phyloP scores from a whole-genome alignment of 495 filamentous ascomycete species.

The Hypoxylon lienhwacheense region DNA sequence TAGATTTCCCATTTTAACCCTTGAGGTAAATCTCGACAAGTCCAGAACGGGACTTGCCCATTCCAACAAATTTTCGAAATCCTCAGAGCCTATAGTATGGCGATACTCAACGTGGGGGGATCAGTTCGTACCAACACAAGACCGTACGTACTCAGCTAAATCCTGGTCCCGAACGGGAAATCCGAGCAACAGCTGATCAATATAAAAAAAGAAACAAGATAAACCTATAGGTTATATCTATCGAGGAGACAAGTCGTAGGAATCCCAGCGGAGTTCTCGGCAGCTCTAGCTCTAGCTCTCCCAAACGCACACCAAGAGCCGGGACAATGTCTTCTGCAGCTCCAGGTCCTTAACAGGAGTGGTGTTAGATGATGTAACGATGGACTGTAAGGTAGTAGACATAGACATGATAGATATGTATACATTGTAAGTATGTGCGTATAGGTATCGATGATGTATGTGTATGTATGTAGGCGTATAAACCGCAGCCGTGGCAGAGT shows the following conservation, averaged over 20 bases:
- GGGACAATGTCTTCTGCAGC: conserved; percentile 21
- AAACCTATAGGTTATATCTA: conserved; percentile 12
- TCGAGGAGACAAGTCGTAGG: conserved; percentile 21
- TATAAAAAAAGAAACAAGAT: conserved; percentile 37
- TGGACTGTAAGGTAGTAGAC: conserved; percentile 25
- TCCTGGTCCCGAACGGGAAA: conserved; percentile 25
- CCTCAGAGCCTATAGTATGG: conserved; percentile 18
- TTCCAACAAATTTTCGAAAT: conserved; percentile 9
- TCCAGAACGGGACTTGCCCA: conserved; percentile 13
- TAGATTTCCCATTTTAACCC: conserved; percentile 12
- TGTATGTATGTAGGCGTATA: too few species aligned
- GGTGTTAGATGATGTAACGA: conserved; percentile 33
- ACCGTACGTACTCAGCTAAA: too few species aligned
- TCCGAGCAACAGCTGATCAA: conserved; percentile 22
- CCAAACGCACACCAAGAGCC: conserved; percentile 15
- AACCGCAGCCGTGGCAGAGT: too few species aligned
- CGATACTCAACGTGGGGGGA: conserved; percentile 29
- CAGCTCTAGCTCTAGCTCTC: conserved; percentile 21
- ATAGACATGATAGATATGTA: conserved; percentile 10
- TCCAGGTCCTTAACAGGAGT: conserved; percentile 30
- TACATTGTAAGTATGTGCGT: too few species aligned
- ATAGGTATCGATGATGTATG: too few species aligned
- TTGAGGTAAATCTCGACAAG: conserved; percentile 18
- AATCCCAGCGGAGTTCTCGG: conserved; percentile 15
- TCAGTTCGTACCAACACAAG: conserved; percentile 16